Conservation (phyloP, 345 rosid species). For the Lepidium sativum region DNA sequence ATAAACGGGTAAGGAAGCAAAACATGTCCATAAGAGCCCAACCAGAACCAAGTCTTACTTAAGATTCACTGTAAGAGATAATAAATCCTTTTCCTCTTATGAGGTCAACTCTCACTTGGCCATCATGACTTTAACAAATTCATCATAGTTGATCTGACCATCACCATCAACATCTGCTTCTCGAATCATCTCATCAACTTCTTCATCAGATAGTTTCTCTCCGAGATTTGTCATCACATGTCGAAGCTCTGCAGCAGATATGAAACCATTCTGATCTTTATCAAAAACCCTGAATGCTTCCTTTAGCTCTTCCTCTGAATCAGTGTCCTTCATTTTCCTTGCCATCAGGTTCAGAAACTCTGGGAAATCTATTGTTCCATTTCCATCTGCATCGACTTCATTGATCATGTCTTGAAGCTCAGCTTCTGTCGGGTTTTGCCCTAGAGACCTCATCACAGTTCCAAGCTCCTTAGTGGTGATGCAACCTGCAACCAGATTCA, state of each 20-base stretch:
- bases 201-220: conserved; percentile 48
- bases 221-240: conserved; percentile 56
- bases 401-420: conserved; percentile 37
- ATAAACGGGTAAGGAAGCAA: conserved; percentile 1
- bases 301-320: conserved; percentile 54
- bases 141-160: conserved; percentile 55
- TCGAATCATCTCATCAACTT: conserved; percentile 51
- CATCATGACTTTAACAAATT: conserved; percentile 57
- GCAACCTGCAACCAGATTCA: conserved; percentile 22
- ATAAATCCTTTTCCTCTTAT: background rate
- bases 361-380: conserved; percentile 41
- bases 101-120: conserved; percentile 37
- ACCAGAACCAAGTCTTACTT: conserved; percentile 3
- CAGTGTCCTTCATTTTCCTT: conserved; percentile 54
- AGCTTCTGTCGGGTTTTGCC: conserved; percentile 35
- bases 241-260: conserved; percentile 50
- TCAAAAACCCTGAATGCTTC: conserved; percentile 52
- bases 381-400: conserved; percentile 31
- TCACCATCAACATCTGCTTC: conserved; percentile 56
- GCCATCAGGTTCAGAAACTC: conserved; percentile 58
- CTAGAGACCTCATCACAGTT: conserved; percentile 35
- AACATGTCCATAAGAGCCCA: conserved; percentile 15
- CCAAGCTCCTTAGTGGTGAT: conserved; percentile 40
- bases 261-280: conserved; percentile 54
- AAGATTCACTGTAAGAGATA: background rate